Evolutionary conservation across 441 rosid genomes (phyloP).

Genomic region (Sinapis alba): DNA sequence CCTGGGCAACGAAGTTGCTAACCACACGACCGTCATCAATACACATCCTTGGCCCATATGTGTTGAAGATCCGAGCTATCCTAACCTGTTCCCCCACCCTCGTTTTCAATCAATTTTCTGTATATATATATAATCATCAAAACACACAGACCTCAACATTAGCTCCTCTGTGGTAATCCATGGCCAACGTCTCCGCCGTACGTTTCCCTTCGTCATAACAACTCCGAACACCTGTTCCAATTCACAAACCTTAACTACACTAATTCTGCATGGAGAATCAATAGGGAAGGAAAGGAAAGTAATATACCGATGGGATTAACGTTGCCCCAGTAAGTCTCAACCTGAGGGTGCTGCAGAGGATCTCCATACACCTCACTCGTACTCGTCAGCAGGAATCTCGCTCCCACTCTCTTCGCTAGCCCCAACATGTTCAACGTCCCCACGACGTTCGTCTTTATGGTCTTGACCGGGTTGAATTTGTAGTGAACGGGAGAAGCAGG

Average conservation of each 20-base stretch:
- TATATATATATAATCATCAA: not conserved
- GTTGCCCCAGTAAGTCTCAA: slow-evolving; percentile 99
- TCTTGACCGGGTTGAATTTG: slow-evolving; percentile 92
- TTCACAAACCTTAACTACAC: not conserved
- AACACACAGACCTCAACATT: slow-evolving; percentile 63
- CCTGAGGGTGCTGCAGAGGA: slow-evolving; percentile 95
- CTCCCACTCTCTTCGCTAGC: slow-evolving; percentile 87
- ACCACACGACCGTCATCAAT: slow-evolving; percentile 95
- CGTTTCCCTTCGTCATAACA: slow-evolving; percentile 98
- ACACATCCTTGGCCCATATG: slow-evolving; percentile 95
- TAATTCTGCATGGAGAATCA: not conserved
- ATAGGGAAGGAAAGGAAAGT: not conserved
- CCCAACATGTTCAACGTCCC: slow-evolving; percentile 95
- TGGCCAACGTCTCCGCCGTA: slow-evolving; percentile 90
- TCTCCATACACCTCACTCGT: slow-evolving; percentile 97
- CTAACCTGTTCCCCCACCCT: slow-evolving; percentile 54
- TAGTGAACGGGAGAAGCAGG: slow-evolving; percentile 97
- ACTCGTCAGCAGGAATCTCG: slow-evolving; percentile 82
- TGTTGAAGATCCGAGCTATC: slow-evolving; percentile 90
- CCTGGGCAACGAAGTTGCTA: slow-evolving; percentile 97
- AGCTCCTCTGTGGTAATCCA: slow-evolving; percentile 95
- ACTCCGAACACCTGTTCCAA: slow-evolving; percentile 83
- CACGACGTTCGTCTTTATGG: slow-evolving; percentile 94
- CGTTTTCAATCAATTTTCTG: not conserved
- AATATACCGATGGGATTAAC: slow-evolving; percentile 88